These are phyloP conservation scores for Eragrostis curvula DNA, from an alignment of 176 grass and related monocot genomes.

Conservation along the genomic window DNA sequence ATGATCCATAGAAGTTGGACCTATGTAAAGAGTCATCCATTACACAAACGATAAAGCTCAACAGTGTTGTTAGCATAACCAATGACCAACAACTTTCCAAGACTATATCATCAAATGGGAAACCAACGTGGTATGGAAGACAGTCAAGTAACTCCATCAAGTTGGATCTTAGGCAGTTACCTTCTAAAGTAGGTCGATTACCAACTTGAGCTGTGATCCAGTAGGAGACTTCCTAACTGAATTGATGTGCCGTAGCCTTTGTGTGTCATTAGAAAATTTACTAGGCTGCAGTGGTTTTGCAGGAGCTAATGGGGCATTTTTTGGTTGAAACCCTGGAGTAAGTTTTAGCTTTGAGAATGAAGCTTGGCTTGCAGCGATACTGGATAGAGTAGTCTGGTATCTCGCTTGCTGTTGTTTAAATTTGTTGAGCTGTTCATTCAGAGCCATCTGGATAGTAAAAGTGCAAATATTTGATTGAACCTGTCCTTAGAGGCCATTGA, in stretches of 20 bases:
- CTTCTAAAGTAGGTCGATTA: slow-evolving; percentile 73
- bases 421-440: slow-evolving; percentile 70
- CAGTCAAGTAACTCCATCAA: background rate
- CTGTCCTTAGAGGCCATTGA: no score
- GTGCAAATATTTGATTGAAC: background rate
- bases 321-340: slow-evolving; percentile 38
- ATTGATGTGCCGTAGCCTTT: slow-evolving; percentile 77
- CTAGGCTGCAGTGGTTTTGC: slow-evolving; percentile 42
- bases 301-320: slow-evolving; percentile 34
- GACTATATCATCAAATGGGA: slow-evolving; percentile 8
- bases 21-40: slow-evolving; percentile 4
- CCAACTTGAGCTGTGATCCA: slow-evolving; percentile 74
- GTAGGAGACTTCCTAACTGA: slow-evolving; percentile 71
- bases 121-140: background rate
- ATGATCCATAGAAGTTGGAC: background rate
- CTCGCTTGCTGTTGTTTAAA: slow-evolving; percentile 83
- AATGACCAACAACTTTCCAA: slow-evolving; percentile 2
- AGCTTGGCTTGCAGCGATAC: slow-evolving; percentile 53
- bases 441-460: slow-evolving; percentile 46
- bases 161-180: slow-evolving; percentile 40
- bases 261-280: slow-evolving; percentile 85
- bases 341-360: slow-evolving; percentile 37
- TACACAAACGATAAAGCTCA: background rate
- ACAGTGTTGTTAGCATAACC: background rate
- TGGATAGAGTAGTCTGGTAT: slow-evolving; percentile 69